Evolutionary conservation across 106 monocot species (phyloP), one percentile per base, ranked within the genome.

Genomic region (Platanthera guangdongensis): DNA sequence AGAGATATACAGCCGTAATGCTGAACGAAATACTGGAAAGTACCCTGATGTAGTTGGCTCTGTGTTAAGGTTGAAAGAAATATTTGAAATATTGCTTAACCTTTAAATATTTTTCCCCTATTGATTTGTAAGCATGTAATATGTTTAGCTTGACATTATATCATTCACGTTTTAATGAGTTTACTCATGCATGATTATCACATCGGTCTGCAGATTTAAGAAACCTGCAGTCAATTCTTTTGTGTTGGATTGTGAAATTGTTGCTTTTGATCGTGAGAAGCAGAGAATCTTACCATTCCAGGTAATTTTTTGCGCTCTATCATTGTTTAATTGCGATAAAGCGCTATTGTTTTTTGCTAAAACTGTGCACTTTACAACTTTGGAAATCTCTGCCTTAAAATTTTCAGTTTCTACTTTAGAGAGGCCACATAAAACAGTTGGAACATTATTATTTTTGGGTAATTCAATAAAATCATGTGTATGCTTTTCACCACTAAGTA

Each of bases 161-260:
- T 65, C 32, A 5, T 65, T 65, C 10, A 30, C 9, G 4, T 65
- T 65, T 65, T 30, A 65, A 32, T 65, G 65, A 32, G 32, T 32
- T 48, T 70, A 16, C 0, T 47, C 47, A 16, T 70, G 45, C 70
- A 70, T 48, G n/a, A 70, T 88, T 13, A 52, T 74, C 32, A 47
- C 55, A 47, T 80, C 30, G 68, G 59, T 54, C 28, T 86, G 82
- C 89, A 97, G 96, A 86, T 90, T 93, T 59, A 93, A 86, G 78
- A 97, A 89, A 52, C 57, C 87, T 25, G 70, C 75, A 57, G 89
- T 89, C 45, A 89, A 78, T 70, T 93, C 96, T 4, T 97, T 97
- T 91, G 96, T 97, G 70, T 82, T 97, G 81, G 96, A 97, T 78
- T 97, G 96, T 83, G 96, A 97, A 87, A 89, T 97, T 73, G 96